These are phyloP conservation scores for Cyberlindnera xishuangbannaensis DNA, from an alignment of 805 yeast genomes.

Conservation along the genomic window DNA sequence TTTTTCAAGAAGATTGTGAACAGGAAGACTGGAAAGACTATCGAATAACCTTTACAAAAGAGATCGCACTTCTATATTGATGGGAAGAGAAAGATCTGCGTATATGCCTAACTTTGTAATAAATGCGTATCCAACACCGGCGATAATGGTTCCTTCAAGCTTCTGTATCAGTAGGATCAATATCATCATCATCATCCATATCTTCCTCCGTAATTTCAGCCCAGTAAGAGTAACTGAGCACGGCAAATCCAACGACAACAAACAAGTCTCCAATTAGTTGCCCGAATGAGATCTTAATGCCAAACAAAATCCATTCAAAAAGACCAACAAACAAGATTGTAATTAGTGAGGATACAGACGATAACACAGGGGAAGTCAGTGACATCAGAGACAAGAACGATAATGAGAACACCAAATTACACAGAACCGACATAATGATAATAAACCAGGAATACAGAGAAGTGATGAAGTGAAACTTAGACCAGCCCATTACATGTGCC, in stretches of 20 bases:
- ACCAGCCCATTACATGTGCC: slow-evolving; percentile 49
- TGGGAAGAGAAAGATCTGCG: too few relatives aligned
- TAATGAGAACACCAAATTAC: slow-evolving; percentile 65
- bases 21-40: too few relatives aligned
- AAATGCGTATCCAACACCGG: too few relatives aligned
- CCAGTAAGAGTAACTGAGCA: slow-evolving; percentile 65
- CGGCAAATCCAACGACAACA: slow-evolving; percentile 61
- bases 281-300: slow-evolving; percentile 43
- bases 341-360: slow-evolving; percentile 61
- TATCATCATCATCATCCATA: slow-evolving; percentile 30
- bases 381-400: slow-evolving; percentile 75
- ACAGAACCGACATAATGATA: slow-evolving; percentile 47
- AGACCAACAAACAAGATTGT: slow-evolving; percentile 78
- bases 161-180: slow-evolving; percentile 17
- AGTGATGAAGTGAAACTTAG: slow-evolving; percentile 50
- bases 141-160: too few relatives aligned
- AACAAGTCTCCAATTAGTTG: slow-evolving; percentile 67
- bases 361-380: slow-evolving; percentile 77
- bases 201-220: slow-evolving; percentile 46
- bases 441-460: slow-evolving; percentile 35
- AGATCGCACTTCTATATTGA: too few relatives aligned
- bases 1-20: slow-evolving; percentile 39
- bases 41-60: too few relatives aligned
- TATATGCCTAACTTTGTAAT: too few relatives aligned
- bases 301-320: slow-evolving; percentile 66